A percentile compares a stretch with the other conserved stretches of the same genome.
These are phyloP conservation scores for Camelina hispida DNA, from an alignment of 345 rosid species.

Conservation along the genomic window DNA sequence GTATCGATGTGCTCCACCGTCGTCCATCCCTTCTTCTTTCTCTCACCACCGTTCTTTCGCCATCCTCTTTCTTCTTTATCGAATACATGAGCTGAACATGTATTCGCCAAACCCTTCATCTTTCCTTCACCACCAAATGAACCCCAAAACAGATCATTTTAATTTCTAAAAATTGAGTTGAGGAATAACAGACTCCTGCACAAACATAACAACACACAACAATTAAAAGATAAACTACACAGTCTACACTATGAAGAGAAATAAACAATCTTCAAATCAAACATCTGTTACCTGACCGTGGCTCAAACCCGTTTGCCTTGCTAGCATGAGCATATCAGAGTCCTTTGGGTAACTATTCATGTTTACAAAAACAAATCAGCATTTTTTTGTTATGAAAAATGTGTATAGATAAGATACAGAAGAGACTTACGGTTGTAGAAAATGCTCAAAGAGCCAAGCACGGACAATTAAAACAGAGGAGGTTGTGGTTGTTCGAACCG, in stretches of 20 bases:
- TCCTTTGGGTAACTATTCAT: constrained; percentile 88
- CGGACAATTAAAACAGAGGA: constrained; percentile 89
- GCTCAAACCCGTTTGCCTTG: constrained; percentile 96
- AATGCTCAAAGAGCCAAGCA: constrained; percentile 99
- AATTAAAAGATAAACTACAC: neutral
- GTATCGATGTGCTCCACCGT: no score
- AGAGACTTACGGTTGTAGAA: constrained; percentile 91
- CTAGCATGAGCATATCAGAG: constrained; percentile 92
- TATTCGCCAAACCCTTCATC: no score
- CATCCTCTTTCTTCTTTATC: no score
- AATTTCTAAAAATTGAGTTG: no score
- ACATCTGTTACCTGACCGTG: constrained; percentile 79
- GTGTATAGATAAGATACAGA: neutral
- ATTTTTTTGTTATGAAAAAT: neutral
- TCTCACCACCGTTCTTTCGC: no score
- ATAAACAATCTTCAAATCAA: constrained; percentile 6
- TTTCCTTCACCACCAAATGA: no score
- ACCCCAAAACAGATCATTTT: no score
- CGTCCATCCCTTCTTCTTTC: no score
- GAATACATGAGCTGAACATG: no score
- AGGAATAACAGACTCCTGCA: neutral
- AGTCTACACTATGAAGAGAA: neutral
- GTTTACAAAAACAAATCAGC: neutral
- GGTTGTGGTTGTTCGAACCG: no score
- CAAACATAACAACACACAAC: constrained; percentile 13